phyloP scores from a whole-genome alignment of 495 filamentous ascomycete species.

The Astrothelium subdiscretum region DNA sequence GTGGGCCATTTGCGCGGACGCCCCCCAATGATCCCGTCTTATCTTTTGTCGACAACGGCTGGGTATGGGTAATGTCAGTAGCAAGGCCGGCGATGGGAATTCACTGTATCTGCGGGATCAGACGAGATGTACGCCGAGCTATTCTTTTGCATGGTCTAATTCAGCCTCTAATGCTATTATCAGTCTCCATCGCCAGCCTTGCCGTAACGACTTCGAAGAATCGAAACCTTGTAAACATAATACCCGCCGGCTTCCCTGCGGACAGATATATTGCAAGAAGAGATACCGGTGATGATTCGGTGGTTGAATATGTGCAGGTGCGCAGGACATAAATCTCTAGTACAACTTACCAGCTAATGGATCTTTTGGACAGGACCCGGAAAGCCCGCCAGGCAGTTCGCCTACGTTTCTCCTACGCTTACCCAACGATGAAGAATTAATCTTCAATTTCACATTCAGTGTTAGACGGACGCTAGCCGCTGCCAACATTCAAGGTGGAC shows the following conservation, averaged over 20 bases:
- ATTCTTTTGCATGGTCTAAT: slow-evolving; percentile 7
- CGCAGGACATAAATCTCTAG: slow-evolving; percentile 8
- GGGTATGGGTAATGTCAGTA: slow-evolving; percentile 84
- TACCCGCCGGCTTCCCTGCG: slow-evolving; percentile 82
- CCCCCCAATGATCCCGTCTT: not conserved
- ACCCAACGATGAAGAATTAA: slow-evolving; percentile 78
- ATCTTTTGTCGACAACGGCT: not conserved
- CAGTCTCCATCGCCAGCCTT: slow-evolving; percentile 78
- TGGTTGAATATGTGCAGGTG: slow-evolving; percentile 90
- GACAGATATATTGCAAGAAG: slow-evolving; percentile 66
- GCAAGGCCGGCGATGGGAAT: slow-evolving; percentile 77
- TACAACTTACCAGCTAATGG: not conserved
- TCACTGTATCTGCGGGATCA: slow-evolving; percentile 82
- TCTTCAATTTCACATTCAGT: slow-evolving; percentile 85
- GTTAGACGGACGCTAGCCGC: slow-evolving; percentile 51
- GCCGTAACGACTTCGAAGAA: slow-evolving; percentile 65
- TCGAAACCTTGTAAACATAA: slow-evolving; percentile 61
- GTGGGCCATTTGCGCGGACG: not conserved
- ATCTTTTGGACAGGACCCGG: slow-evolving; percentile 55
- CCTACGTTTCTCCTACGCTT: slow-evolving; percentile 80
- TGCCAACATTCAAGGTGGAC: slow-evolving; percentile 25
- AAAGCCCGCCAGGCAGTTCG: slow-evolving; percentile 41
- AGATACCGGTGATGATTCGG: slow-evolving; percentile 57
- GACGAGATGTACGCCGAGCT: slow-evolving; percentile 54
- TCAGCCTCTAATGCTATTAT: slow-evolving; percentile 10